phyloP scores from a whole-genome alignment of 495 filamentous ascomycete species.

The Penicillium steckii region DNA sequence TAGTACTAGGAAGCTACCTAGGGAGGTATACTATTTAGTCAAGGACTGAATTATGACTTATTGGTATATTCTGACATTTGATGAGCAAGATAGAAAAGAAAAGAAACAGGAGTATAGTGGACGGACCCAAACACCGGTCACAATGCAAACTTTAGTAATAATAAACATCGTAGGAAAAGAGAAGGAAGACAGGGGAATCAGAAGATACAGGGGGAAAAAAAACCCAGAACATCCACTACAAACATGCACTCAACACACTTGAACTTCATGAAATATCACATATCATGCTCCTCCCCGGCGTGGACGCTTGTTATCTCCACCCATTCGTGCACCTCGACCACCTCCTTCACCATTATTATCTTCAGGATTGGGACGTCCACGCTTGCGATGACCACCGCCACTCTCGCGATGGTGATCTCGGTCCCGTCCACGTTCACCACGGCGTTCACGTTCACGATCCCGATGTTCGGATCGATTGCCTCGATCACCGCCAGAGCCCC shows the following conservation, averaged over 20 bases:
- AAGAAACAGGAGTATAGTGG: constrained; percentile 9
- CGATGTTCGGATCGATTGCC: constrained; percentile 31
- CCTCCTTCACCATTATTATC: constrained; percentile 31
- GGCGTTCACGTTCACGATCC: constrained; percentile 41
- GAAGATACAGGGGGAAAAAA: constrained; percentile 10
- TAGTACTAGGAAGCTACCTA: not conserved
- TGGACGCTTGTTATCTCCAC: constrained; percentile 45
- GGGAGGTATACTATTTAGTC: not conserved
- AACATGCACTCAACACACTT: not conserved
- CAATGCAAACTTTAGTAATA: constrained; percentile 20
- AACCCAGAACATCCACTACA: constrained; percentile 1
- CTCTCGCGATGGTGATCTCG: constrained; percentile 35
- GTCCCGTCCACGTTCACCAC: constrained; percentile 40
- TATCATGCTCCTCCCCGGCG: constrained; percentile 43
- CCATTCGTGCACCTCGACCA: constrained; percentile 37
- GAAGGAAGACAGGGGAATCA: constrained; percentile 4
- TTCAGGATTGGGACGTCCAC: constrained; percentile 36
- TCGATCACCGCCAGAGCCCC: constrained; percentile 35
- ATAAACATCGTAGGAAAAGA: constrained; percentile 12
- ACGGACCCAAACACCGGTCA: constrained; percentile 22
- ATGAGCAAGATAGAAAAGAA: constrained; percentile 5
- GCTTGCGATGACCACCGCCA: constrained; percentile 40
- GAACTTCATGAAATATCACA: not conserved
- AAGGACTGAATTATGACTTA: not conserved
- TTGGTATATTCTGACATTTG: not conserved